phyloP scores from a whole-genome alignment of 805 yeast genomes.

The Kodamaea nitidulidarum region DNA sequence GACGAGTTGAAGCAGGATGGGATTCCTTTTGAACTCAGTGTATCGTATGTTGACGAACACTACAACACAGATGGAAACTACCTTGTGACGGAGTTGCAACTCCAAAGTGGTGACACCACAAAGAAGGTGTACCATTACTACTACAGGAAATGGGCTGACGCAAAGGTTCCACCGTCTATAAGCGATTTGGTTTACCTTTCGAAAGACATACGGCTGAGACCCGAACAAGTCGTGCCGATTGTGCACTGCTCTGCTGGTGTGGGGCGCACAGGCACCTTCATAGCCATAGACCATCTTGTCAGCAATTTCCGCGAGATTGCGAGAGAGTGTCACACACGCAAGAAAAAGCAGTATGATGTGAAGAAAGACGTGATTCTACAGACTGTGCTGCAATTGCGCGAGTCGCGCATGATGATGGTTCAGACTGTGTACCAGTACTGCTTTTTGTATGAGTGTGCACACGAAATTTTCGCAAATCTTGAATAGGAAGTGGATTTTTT shows the following conservation, averaged over 20 bases:
- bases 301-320: conserved; percentile 22
- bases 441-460: conserved; percentile 24
- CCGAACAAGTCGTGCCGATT: conserved; percentile 16
- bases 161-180: conserved; percentile 33
- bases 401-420: conserved; percentile 41
- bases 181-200: conserved; percentile 25
- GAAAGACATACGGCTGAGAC: conserved; percentile 16
- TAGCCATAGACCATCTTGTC: conserved; percentile 33
- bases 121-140: conserved; percentile 34
- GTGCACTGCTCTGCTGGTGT: conserved; percentile 95
- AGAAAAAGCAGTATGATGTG: conserved; percentile 6
- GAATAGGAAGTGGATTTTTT: background rate
- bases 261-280: conserved; percentile 68
- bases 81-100: conserved; percentile 23
- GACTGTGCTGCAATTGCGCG: conserved; percentile 26
- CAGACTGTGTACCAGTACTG: conserved; percentile 37
- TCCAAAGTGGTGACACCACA: conserved; percentile 13
- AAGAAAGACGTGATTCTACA: conserved; percentile 25
- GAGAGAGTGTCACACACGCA: conserved; percentile 2
- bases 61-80: conserved; percentile 18
- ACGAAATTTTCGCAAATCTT: background rate
- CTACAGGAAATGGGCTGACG: conserved; percentile 44
- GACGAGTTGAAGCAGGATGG: conserved; percentile 16
- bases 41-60: conserved; percentile 17
- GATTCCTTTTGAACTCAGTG: conserved; percentile 17